Percentiles rank a stretch among this genome's conserved stretches.
Conservation (phyloP, 2,329 filamentous ascomycete species). For the Pseudofabraea citricarpa region DNA sequence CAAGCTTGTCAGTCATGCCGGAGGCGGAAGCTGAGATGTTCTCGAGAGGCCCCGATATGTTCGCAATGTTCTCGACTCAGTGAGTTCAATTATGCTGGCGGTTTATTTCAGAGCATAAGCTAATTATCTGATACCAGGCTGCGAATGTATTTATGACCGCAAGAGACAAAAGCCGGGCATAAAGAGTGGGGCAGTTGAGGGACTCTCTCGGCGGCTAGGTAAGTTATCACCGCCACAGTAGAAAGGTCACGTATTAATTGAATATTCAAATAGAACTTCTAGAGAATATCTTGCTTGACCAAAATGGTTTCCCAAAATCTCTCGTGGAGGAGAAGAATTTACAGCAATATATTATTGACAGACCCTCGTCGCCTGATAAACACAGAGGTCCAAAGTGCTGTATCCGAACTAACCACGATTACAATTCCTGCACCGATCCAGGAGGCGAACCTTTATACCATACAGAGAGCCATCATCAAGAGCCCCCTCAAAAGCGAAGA, state of each 20-base stretch:
- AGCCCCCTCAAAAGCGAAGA: too few relatives aligned
- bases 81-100: too few relatives aligned
- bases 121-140: conserved; percentile 7
- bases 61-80: conserved; percentile 27
- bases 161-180: conserved; percentile 31
- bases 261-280: conserved; percentile 5
- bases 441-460: too few relatives aligned
- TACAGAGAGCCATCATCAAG: too few relatives aligned
- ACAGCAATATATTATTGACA: too few relatives aligned
- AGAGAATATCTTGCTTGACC: conserved; percentile 7
- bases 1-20: conserved; percentile 31
- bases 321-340: background rate
- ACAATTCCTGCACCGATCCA: too few relatives aligned
- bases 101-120: too few relatives aligned
- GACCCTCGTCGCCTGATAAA: too few relatives aligned
- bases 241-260: background rate
- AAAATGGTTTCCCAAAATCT: conserved; percentile 13
- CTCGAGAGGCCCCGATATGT: conserved; percentile 29
- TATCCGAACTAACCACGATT: too few relatives aligned
- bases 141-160: conserved; percentile 27
- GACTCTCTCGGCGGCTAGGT: conserved; percentile 30
- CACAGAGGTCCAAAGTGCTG: too few relatives aligned
- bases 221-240: too few relatives aligned
- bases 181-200: conserved; percentile 33
- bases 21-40: conserved; percentile 30